Conservation (phyloP, 305 asterid species). For the Lippia alba region DNA sequence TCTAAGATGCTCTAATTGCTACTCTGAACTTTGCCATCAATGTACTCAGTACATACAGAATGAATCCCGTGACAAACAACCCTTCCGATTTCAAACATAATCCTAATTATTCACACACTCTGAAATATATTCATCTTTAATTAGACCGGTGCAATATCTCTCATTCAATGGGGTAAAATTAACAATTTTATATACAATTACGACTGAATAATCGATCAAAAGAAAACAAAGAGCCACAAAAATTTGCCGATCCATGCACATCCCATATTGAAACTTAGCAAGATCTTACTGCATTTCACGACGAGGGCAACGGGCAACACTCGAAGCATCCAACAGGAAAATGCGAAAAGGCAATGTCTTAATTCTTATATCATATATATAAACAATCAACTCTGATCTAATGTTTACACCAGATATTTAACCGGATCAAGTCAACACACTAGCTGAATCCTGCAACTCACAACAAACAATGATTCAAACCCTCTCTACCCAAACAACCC, state of each 20-base stretch:
- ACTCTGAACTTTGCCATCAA: too few species aligned
- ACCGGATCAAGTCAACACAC: constrained; percentile 4
- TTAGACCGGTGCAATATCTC: too few species aligned
- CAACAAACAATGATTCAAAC: constrained; percentile 1
- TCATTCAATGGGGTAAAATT: too few species aligned
- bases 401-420: neutral
- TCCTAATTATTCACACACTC: too few species aligned
- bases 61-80: too few species aligned
- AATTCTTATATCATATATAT: neutral
- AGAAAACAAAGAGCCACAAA: too few species aligned
- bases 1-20: neutral
- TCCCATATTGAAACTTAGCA: constrained; percentile 1
- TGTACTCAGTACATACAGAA: too few species aligned
- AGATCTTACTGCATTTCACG: neutral
- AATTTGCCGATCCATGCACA: constrained; percentile 9
- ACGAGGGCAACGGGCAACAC: neutral
- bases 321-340: neutral
- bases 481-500: constrained; percentile 3
- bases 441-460: constrained; percentile 18
- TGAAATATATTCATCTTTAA: too few species aligned
- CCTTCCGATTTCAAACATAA: too few species aligned
- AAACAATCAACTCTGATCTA: neutral
- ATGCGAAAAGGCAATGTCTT: neutral
- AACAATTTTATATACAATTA: too few species aligned
- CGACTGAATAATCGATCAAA: too few species aligned